A percentile compares a stretch with the other conserved stretches of the same genome.
phyloP scores from a whole-genome alignment of 345 rosid genomes.

The Populus deltoides region DNA sequence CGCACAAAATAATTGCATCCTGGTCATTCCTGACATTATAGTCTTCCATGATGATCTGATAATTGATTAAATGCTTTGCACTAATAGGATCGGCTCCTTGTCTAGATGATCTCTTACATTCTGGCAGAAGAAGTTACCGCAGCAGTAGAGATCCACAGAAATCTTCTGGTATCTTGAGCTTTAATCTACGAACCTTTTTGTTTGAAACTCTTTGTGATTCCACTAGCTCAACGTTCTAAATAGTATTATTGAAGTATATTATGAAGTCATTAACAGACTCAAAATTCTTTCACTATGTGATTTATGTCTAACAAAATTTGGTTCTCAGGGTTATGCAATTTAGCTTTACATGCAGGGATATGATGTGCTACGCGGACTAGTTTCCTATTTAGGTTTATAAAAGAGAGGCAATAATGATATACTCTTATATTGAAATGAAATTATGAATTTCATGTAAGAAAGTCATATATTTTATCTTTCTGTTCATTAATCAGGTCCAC shows the following conservation, averaged over 20 bases:
- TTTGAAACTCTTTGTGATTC: not conserved
- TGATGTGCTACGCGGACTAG: not conserved
- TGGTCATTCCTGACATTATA: not conserved
- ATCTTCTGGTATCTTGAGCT: slow-evolving; percentile 44
- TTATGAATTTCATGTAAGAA: not conserved
- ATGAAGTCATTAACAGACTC: not conserved
- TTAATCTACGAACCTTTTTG: not conserved
- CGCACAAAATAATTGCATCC: not conserved
- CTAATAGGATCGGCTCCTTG: slow-evolving; percentile 44
- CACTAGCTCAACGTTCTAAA: not conserved
- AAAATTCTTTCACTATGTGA: not conserved
- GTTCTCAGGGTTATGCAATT: not conserved
- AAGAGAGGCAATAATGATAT: too few relatives aligned
- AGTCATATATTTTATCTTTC: not conserved
- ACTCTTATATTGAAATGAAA: not conserved
- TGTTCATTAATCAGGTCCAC: slow-evolving; percentile 42
- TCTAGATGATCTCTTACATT: slow-evolving; percentile 55
- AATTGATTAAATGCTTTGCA: not conserved
- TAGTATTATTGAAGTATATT: too few relatives aligned
- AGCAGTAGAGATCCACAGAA: slow-evolving; percentile 29
- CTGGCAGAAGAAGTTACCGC: slow-evolving; percentile 39
- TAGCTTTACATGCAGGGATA: not conserved
- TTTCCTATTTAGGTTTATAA: not conserved
- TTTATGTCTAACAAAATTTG: not conserved
- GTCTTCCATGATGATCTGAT: not conserved